Conservation (phyloP, 768 basidiomycete genomes). For the Holtermanniella nyarrowii region DNA sequence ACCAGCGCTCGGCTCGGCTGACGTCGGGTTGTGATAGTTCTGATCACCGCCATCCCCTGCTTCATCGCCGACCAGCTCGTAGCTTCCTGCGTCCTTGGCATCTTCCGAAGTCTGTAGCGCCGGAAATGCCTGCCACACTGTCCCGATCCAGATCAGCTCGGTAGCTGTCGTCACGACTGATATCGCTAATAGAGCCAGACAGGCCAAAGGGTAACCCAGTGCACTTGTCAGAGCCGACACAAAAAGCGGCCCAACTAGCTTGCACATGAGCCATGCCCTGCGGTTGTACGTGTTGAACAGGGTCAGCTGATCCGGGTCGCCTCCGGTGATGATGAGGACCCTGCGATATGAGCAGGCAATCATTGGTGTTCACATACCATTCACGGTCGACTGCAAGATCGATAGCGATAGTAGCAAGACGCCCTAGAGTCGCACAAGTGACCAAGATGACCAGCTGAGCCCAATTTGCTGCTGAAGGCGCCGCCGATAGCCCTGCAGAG, state of each 20-base stretch:
- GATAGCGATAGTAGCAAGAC: constrained; percentile 27
- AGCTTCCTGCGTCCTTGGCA: neutral
- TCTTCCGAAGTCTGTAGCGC: constrained; percentile 9
- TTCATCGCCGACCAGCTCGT: neutral
- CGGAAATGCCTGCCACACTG: constrained; percentile 33
- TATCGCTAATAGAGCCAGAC: constrained; percentile 14
- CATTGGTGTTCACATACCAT: constrained; percentile 17
- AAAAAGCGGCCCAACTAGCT: constrained; percentile 30
- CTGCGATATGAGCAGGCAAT: too few relatives aligned
- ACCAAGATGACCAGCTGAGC: constrained; percentile 19
- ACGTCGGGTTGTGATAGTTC: neutral
- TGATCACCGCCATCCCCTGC: too few relatives aligned
- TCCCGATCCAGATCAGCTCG: constrained; percentile 36
- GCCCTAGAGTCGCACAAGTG: constrained; percentile 14
- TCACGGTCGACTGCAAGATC: constrained; percentile 36
- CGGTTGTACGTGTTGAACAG: constrained; percentile 33
- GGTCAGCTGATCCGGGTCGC: constrained; percentile 16
- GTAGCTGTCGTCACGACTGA: constrained; percentile 12
- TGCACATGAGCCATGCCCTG: constrained; percentile 30
- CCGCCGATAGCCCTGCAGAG: neutral
- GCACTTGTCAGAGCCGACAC: constrained; percentile 31
- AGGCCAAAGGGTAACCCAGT: constrained; percentile 19
- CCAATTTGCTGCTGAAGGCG: constrained; percentile 8
- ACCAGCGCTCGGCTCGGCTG: neutral
- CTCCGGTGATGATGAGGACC: constrained; percentile 33